Evolutionary conservation across 805 yeast species (phyloP), one percentile per base, ranked within the genome.

Genomic region (Debaryomyces prosopidis): DNA sequence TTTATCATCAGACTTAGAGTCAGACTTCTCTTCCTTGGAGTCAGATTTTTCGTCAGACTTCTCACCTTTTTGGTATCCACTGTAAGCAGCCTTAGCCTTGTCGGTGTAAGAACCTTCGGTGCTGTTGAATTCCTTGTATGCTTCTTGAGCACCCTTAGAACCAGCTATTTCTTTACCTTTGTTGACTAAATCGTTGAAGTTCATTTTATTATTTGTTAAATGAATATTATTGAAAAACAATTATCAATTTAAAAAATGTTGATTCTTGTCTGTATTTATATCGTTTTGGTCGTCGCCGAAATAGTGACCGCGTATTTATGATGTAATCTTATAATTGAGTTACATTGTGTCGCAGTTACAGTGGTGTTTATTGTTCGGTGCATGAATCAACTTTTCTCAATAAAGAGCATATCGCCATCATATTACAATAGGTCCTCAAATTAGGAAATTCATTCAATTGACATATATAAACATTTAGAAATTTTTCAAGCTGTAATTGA

Each of bases 1-100:
- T 23, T 23, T 23, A 7, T 23, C 9, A 7, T 23, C 26, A 7
- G n/a, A n/a, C n/a, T n/a, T n/a, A n/a, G n/a, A n/a, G n/a, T 23
- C 26, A 23, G 26, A 7, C 3, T 2, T 23, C 9, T 23, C 26
- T 23, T 23, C 10, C 5, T 23, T 23, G 5, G 26, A 23, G 26
- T 23, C 26, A 23, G 26, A 23, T 14, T 30, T 30, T 30, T 30
- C 33, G 5, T 12, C 14, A 30, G 33, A 30, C 33, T 30, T 30
- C 11, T 30, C 33, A n/a, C 33, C 33, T 14, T 30, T 30, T 30
- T 30, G 33, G 33, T n/a, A 30, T 9, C 33, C 68, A 32, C 53
- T 44, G 59, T 60, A 69, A 35, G 65, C 68, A 42, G 63, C 60
- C 55, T 66, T 58, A 47, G 74, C 76, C 56, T 67, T 64, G 50